Evolutionary conservation across 169 alveolate genomes (phyloP), one percentile per base, ranked within the genome.

Genomic region (Plasmodium malariae): DNA sequence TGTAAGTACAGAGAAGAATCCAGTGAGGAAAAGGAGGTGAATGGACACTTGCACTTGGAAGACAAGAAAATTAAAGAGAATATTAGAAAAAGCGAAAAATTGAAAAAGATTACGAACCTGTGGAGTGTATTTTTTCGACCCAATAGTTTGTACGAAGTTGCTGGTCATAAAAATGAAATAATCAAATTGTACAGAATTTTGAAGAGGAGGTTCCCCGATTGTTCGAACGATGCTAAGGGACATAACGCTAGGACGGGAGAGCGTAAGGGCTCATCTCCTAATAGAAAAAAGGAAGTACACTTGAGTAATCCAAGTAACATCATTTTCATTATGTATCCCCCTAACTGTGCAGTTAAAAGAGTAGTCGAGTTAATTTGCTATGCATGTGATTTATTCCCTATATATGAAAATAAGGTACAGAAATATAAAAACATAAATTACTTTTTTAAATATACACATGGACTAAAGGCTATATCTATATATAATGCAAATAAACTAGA

Each of bases 371-470:
- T 76, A 14, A 76, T 65, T 17, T 76, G 89, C 54, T 76, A 76
- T 45, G 74, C 89, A 19, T 76, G 89, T 62, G 76, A 76, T 37
- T 62, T 76, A 34, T 76, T 74, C 2, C 89, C 89, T 17, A 76
- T 76, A 4, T 76, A 76, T 40, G 89, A 76, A 40, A 76, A 36
- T 24, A 76, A 76, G 45, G 89, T 76, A 0, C 89, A 76, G n/a
- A 76, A 76, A 68, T 76, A 76, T 76, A 76, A 76, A 55, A 76
- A 76, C 51, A 76, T 76, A 0, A 76, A 76, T 17, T 76, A 76
- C 21, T 76, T 76, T 60, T 76, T 76, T 76, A 76, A 76, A 62
- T 76, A 76, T 40, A 76, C 89, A 26, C 89, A 76, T 62, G 89
- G 89, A 17, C 37, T 76, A 24, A 76, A 76, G 62, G 78, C 78